Evolutionary conservation across 805 yeast genomes (phyloP).

Genomic region (Hanseniaspora singularis): DNA sequence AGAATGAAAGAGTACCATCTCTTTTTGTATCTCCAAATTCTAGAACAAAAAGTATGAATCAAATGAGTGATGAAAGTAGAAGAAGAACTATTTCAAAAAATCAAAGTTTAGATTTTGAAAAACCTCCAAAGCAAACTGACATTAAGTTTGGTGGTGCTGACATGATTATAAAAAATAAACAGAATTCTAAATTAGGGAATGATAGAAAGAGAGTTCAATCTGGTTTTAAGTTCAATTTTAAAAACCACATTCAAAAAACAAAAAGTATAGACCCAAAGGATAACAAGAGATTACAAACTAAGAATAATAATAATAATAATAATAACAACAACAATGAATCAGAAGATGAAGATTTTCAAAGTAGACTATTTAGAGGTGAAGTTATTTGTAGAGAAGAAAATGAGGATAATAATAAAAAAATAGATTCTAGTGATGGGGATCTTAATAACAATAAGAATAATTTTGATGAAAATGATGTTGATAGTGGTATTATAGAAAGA

Average conservation of each 20-base stretch:
- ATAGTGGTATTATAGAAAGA: no score
- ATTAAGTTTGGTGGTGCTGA: constrained; percentile 14
- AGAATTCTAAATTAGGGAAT: not conserved
- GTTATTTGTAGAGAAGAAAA: constrained; percentile 27
- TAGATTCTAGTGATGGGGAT: not conserved
- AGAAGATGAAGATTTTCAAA: constrained; percentile 24
- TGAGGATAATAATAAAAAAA: constrained; percentile 12
- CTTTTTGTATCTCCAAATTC: constrained; percentile 12
- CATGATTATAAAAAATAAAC: constrained; percentile 5
- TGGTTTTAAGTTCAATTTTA: not conserved
- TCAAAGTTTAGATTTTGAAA: constrained; percentile 5
- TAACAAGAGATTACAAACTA: not conserved
- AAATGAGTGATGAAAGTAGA: not conserved
- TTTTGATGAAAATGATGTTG: no score
- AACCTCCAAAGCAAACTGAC: constrained; percentile 13
- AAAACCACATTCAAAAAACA: constrained; percentile 19
- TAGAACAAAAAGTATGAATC: constrained; percentile 19
- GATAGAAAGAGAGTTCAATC: not conserved
- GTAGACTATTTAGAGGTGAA: constrained; percentile 29
- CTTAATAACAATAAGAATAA: no score
- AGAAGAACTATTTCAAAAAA: not conserved
- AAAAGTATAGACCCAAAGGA: not conserved
- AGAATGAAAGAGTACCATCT: not conserved
- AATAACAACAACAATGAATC: not conserved
- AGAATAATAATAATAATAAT: not conserved